Evolutionary conservation across 192 early-diverging fungal genomes (phyloP).

Genomic region (Backusella mclennaniae): DNA sequence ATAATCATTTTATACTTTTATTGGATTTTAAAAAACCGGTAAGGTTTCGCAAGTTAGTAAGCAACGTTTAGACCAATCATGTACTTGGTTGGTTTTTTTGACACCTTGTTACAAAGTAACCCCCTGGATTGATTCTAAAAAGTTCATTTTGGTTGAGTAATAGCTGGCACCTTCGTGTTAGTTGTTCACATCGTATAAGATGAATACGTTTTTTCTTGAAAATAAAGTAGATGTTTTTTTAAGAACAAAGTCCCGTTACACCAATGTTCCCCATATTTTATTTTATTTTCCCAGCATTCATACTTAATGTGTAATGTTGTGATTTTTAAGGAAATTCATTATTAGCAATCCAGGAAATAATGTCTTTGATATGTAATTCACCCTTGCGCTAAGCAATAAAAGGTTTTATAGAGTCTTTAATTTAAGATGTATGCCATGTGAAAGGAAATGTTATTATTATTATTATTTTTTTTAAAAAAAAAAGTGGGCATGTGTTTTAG

Average conservation of each 20-base stretch:
- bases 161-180: background rate
- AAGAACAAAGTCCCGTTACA: background rate
- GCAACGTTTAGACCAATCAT: background rate
- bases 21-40: background rate
- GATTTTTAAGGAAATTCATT: too few species aligned
- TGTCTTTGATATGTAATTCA: too few species aligned
- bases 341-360: too few species aligned
- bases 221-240: too few species aligned
- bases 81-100: background rate
- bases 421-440: background rate
- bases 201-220: background rate
- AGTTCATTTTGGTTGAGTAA: background rate
- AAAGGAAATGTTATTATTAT: background rate
- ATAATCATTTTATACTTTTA: slow-evolving; percentile 2
- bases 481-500: background rate
- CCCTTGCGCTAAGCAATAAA: background rate
- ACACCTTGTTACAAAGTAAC: background rate
- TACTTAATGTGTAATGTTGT: too few species aligned
- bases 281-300: background rate
- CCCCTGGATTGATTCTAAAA: background rate
- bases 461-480: background rate
- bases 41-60: background rate
- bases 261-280: background rate
- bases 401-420: background rate
- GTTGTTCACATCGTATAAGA: background rate